phyloP scores from a whole-genome alignment of 2,329 filamentous ascomycete species.

The Cadophora gregata region DNA sequence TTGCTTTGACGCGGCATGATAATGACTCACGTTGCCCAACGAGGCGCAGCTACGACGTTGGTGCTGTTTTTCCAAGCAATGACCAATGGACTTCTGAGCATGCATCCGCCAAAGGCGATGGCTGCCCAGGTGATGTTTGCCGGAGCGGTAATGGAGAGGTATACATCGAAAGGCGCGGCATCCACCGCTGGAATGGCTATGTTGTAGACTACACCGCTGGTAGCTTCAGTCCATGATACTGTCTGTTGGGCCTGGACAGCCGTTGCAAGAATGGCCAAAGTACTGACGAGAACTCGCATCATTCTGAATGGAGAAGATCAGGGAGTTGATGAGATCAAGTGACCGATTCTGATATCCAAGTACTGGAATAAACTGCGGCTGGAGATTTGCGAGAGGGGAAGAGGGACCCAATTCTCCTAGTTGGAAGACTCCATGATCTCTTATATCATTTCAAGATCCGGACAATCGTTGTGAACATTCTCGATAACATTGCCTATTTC shows the following conservation, averaged over 20 bases:
- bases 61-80: constrained; percentile 25
- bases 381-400: not conserved
- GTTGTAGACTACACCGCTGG: constrained; percentile 21
- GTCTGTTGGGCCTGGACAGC: constrained; percentile 8
- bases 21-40: constrained; percentile 27
- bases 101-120: constrained; percentile 27
- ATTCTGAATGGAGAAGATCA: not conserved
- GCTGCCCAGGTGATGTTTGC: constrained; percentile 23
- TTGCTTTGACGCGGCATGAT: not conserved
- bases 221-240: constrained; percentile 17
- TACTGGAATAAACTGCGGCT: not conserved
- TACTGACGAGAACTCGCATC: constrained; percentile 17
- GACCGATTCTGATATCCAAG: not conserved
- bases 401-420: no score
- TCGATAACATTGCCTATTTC: constrained; percentile 9
- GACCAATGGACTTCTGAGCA: constrained; percentile 26
- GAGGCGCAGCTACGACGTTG: constrained; percentile 21
- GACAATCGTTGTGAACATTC: not conserved
- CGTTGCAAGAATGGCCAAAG: constrained; percentile 21
- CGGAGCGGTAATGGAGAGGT: constrained; percentile 21
- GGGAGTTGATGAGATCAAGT: not conserved
- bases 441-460: not conserved
- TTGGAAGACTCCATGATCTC: not conserved
- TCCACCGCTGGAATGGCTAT: constrained; percentile 21
- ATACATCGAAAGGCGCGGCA: constrained; percentile 25